Percentiles rank a stretch among this genome's conserved stretches.
phyloP scores from a whole-genome alignment of 1,284 basidiomycete genomes.

The Ceratobasidium sp. region DNA sequence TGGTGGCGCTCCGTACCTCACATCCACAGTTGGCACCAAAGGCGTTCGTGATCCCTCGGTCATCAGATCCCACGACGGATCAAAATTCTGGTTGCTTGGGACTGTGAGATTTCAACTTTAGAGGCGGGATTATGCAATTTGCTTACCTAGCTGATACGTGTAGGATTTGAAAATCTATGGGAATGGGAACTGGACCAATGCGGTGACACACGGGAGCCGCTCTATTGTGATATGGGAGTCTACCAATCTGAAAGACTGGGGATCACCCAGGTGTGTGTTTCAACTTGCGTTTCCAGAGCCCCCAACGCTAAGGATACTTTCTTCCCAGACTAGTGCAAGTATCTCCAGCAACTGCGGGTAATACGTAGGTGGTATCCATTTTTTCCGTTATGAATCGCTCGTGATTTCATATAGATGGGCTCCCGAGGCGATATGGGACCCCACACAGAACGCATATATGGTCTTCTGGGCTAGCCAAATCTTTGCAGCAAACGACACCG shows the following conservation, averaged over 20 bases:
- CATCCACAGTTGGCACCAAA: constrained; percentile 19
- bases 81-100: constrained; percentile 34
- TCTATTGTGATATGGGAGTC: constrained; percentile 37
- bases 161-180: constrained; percentile 37
- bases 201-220: constrained; percentile 26
- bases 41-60: constrained; percentile 34
- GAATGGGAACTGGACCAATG: constrained; percentile 27
- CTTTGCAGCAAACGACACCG: constrained; percentile 27
- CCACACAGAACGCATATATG: constrained; percentile 26
- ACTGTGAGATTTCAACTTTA: neutral
- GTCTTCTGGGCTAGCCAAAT: constrained; percentile 36
- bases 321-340: constrained; percentile 16
- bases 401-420: constrained; percentile 5
- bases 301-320: neutral
- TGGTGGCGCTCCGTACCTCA: constrained; percentile 32
- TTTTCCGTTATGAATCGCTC: neutral
- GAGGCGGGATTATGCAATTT: neutral
- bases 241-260: constrained; percentile 32
- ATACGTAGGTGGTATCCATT: constrained; percentile 8
- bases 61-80: constrained; percentile 19
- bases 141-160: neutral
- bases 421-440: constrained; percentile 35
- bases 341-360: constrained; percentile 31
- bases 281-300: neutral
- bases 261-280: constrained; percentile 6